A percentile compares a stretch with the other conserved stretches of the same genome.
Conservation (phyloP, 371 early-diverging fungal species). For the Mycotypha africana region DNA sequence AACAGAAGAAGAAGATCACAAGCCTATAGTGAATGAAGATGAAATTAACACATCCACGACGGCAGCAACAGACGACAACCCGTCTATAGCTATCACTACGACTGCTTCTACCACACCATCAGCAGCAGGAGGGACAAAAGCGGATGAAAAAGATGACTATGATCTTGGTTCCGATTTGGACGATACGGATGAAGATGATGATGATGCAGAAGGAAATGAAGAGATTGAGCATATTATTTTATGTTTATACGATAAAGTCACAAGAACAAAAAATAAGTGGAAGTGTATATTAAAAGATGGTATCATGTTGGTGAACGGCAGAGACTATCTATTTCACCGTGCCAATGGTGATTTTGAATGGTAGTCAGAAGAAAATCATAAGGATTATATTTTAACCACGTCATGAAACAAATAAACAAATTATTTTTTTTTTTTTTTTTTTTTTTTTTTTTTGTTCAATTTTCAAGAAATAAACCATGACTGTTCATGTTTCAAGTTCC, state of each 20-base stretch:
- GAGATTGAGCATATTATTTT: slow-evolving; percentile 84
- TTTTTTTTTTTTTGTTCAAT: neutral
- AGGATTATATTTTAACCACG: too few species aligned
- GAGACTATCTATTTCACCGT: slow-evolving; percentile 90
- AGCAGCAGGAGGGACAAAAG: neutral
- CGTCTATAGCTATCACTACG: too few species aligned
- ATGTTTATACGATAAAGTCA: slow-evolving; percentile 94
- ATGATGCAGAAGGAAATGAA: slow-evolving; percentile 72
- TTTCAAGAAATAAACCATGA: neutral
- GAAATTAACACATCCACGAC: neutral
- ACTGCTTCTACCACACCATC: too few species aligned
- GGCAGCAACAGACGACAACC: neutral
- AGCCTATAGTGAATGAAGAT: neutral
- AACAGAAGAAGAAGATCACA: slow-evolving; percentile 30
- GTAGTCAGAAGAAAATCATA: slow-evolving; percentile 48
- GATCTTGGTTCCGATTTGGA: slow-evolving; percentile 85
- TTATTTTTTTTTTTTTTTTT: neutral
- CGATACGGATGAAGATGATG: slow-evolving; percentile 69
- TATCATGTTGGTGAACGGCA: slow-evolving; percentile 89
- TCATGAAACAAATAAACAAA: neutral
- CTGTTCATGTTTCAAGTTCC: neutral
- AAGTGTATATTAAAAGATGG: slow-evolving; percentile 95
- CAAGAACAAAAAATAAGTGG: slow-evolving; percentile 96
- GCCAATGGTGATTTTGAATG: slow-evolving; percentile 95
- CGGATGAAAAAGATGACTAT: slow-evolving; percentile 47